phyloP scores from a whole-genome alignment of 805 yeast genomes.

The Candida nitratophila region DNA sequence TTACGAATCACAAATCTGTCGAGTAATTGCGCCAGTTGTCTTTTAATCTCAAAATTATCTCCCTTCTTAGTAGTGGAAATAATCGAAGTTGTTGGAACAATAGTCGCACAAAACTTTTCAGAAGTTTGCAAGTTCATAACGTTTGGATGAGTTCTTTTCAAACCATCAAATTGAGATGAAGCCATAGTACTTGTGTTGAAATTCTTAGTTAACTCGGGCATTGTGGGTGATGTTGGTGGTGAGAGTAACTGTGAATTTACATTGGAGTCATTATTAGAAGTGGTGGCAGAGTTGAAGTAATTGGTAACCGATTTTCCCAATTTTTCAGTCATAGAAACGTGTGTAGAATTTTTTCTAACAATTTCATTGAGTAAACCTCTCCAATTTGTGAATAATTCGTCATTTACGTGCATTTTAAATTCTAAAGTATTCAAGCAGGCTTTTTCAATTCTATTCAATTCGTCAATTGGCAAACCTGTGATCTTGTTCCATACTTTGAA shows the following conservation, averaged over 20 bases:
- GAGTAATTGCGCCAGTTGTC: conserved; percentile 1
- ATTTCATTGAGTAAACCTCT: background rate
- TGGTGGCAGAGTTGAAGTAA: background rate
- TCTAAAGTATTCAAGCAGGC: conserved; percentile 45
- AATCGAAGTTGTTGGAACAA: background rate
- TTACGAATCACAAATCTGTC: background rate
- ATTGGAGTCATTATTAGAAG: background rate
- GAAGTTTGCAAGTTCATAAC: too few relatives aligned
- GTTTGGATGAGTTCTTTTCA: background rate
- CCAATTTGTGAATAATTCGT: conserved; percentile 33
- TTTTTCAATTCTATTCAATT: conserved; percentile 44
- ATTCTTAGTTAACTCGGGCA: too few relatives aligned
- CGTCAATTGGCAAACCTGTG: conserved; percentile 51
- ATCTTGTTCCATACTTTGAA: conserved; percentile 69
- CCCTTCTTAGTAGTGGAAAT: background rate
- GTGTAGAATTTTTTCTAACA: too few relatives aligned
- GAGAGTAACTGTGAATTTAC: background rate
- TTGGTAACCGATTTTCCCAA: too few relatives aligned
- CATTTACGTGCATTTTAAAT: conserved; percentile 50
- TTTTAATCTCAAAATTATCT: background rate
- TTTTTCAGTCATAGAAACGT: too few relatives aligned
- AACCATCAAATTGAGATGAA: too few relatives aligned
- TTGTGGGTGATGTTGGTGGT: too few relatives aligned
- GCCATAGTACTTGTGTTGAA: too few relatives aligned
- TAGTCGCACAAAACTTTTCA: background rate